Evolutionary conservation across 2,329 filamentous ascomycete genomes (phyloP).

Genomic region (Aspergillus chevalieri): DNA sequence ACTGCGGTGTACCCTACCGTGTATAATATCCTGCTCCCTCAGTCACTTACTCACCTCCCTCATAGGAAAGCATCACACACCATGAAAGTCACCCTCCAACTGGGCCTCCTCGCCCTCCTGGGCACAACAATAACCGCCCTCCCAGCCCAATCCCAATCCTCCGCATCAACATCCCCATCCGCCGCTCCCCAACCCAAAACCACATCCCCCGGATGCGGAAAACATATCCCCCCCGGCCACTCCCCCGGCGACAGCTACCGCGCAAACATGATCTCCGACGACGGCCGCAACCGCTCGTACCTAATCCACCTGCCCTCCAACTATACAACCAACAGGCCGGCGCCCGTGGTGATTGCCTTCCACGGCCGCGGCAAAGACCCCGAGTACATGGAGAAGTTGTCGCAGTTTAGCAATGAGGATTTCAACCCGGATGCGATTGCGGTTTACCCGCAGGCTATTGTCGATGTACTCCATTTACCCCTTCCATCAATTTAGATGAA

Average conservation of each 20-base stretch:
- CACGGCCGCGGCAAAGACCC: constrained; percentile 39
- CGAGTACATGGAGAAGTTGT: constrained; percentile 35
- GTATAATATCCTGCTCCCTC: too few species aligned
- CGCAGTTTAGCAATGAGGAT: constrained; percentile 41
- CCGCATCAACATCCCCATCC: too few species aligned
- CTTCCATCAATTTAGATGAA: too few species aligned
- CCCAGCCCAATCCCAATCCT: too few species aligned
- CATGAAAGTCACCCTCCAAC: too few species aligned
- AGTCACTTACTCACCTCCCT: too few species aligned
- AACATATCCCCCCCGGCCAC: constrained; percentile 8
- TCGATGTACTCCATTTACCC: constrained; percentile 17
- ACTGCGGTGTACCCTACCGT: too few species aligned
- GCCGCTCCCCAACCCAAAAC: too few species aligned
- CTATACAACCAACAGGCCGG: constrained; percentile 33
- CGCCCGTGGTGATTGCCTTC: constrained; percentile 44
- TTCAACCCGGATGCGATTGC: constrained; percentile 41
- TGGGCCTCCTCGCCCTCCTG: too few species aligned
- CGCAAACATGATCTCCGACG: constrained; percentile 11
- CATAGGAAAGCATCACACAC: too few species aligned
- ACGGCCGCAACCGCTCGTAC: constrained; percentile 16
- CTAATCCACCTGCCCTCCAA: constrained; percentile 18
- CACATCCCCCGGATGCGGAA: constrained; percentile 12
- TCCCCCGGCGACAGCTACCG: constrained; percentile 2
- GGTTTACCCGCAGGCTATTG: constrained; percentile 41
- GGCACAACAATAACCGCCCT: too few species aligned